A percentile compares a stretch with the other conserved stretches of the same genome.
These are phyloP conservation scores for Endothia cerciana DNA, from an alignment of 2,329 filamentous ascomycete species.

Conservation along the genomic window DNA sequence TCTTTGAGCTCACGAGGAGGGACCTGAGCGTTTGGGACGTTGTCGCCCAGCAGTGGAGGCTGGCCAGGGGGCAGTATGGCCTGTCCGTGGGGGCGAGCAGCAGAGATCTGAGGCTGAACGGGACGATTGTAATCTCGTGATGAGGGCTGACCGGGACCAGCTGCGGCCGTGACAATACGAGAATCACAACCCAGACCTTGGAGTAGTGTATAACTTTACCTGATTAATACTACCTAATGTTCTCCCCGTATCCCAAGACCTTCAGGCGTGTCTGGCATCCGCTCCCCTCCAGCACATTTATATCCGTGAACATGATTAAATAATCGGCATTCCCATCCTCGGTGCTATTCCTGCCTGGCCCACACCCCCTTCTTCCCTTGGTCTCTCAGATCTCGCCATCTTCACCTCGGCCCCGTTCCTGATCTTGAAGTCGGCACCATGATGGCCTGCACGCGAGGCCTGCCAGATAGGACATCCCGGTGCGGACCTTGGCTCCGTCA, in stretches of 20 bases:
- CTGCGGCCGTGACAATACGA: background rate
- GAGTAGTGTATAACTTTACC: too few relatives aligned
- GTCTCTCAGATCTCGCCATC: too few relatives aligned
- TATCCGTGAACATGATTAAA: too few relatives aligned
- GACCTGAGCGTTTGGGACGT: slow-evolving; percentile 72
- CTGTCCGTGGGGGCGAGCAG: slow-evolving; percentile 54
- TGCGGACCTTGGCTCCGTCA: background rate
- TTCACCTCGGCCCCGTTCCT: too few relatives aligned
- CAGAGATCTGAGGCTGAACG: slow-evolving; percentile 47
- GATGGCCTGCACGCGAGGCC: background rate
- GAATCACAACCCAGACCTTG: too few relatives aligned
- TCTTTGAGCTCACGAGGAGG: slow-evolving; percentile 60
- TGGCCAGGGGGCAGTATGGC: slow-evolving; percentile 49
- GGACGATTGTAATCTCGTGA: slow-evolving; percentile 36
- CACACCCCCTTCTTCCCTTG: too few relatives aligned
- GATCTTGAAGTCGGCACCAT: too few relatives aligned
- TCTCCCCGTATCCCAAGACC: too few relatives aligned
- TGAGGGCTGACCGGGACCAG: background rate
- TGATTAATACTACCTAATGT: background rate
- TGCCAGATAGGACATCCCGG: background rate
- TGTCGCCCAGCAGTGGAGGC: slow-evolving; percentile 61
- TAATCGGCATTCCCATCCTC: too few relatives aligned
- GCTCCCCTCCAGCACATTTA: background rate
- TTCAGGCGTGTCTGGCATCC: background rate
- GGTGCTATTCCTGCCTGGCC: too few relatives aligned